phyloP scores from a whole-genome alignment of 2,329 filamentous ascomycete species.

The Endocalyx cinctus region DNA sequence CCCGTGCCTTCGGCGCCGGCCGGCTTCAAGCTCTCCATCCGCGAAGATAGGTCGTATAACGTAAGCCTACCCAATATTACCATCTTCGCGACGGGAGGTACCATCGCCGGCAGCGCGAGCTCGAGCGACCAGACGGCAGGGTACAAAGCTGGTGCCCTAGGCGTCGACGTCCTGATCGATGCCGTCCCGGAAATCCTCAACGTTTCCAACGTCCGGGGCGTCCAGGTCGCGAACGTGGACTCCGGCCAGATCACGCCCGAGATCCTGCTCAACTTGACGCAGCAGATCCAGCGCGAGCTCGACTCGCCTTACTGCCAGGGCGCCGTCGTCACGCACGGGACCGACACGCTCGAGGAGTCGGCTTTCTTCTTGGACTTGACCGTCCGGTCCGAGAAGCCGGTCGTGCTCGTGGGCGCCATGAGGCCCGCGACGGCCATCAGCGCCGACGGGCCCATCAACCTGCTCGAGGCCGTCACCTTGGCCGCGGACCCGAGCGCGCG shows the following conservation, averaged over 20 bases:
- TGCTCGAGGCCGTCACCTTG: constrained; percentile 55
- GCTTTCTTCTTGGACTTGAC: constrained; percentile 60
- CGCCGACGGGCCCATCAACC: constrained; percentile 59
- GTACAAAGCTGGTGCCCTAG: constrained; percentile 38
- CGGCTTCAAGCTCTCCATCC: constrained; percentile 4
- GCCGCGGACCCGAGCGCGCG: constrained; percentile 41
- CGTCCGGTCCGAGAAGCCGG: constrained; percentile 51
- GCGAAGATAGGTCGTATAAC: constrained; percentile 23
- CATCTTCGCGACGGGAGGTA: constrained; percentile 54
- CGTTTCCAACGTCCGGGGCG: constrained; percentile 49
- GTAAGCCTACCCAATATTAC: constrained; percentile 50
- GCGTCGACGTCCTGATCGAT: constrained; percentile 46
- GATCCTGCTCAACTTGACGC: constrained; percentile 43
- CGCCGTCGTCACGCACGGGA: constrained; percentile 60
- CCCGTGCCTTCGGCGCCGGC: constrained; percentile 5
- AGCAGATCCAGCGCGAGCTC: constrained; percentile 44
- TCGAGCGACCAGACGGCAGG: constrained; percentile 42
- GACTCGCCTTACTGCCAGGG: constrained; percentile 38
- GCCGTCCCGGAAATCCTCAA: constrained; percentile 51
- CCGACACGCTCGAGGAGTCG: constrained; percentile 60
- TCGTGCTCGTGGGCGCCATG: constrained; percentile 60
- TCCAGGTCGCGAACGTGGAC: constrained; percentile 47
- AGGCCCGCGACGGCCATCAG: constrained; percentile 57
- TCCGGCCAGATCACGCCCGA: constrained; percentile 43
- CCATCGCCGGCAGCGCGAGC: constrained; percentile 50